Base-by-base conservation (phyloP, 2,329 filamentous ascomycete species). In the Helminthosporium solani region DNA sequence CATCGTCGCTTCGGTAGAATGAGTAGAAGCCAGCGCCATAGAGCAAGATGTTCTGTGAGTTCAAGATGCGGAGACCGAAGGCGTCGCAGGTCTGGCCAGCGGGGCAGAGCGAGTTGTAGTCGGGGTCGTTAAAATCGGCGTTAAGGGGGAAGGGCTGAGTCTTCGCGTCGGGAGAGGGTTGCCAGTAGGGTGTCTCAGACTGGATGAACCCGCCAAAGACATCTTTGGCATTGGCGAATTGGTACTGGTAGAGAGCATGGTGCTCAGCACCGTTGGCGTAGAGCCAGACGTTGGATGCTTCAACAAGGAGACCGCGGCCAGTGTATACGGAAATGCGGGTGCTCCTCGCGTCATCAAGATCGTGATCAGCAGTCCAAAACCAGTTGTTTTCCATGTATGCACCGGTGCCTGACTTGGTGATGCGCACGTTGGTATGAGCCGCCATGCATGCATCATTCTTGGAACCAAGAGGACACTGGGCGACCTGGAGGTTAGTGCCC, bases 331-430 rank as follows among this genome's bases (percentile, higher is more conserved):
- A 85, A 66, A 92, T 84, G 66, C 90, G 87, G 8, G 75, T 82
- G 68, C 88, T 82, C 61, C 86, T 85, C 7, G 71, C 49, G n/a
- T 84, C 79, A 68, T 96, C 91, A 27, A 96, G 84, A 65, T 95
- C 88, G 75, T 96, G 92, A 67, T 96, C 92, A 1, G 91, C 83
- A 27, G 91, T 87, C 90, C 91, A 96, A 73, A 88, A 86, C 91
- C 91, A 96, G 42, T 81, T 85, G 73, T 96, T 96, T 73, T 95
- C 90, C 39, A 96, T 77, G 71, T 95, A 95, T 16, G 84, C 81
- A 42, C 65, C 64, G 8, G 82, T 85, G 1, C 73, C 78, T 3
- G 74, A 67, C 42, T 73, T 69, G 6, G 81, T 83, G 33, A 83
- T 54, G 47, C 76, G 74, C 5, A 76, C 56, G 16, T 72, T 65